A percentile compares a stretch with the other conserved stretches of the same genome.
Conservation (phyloP, 2,329 filamentous ascomycete species). For the Macrophomina phaseolina region DNA sequence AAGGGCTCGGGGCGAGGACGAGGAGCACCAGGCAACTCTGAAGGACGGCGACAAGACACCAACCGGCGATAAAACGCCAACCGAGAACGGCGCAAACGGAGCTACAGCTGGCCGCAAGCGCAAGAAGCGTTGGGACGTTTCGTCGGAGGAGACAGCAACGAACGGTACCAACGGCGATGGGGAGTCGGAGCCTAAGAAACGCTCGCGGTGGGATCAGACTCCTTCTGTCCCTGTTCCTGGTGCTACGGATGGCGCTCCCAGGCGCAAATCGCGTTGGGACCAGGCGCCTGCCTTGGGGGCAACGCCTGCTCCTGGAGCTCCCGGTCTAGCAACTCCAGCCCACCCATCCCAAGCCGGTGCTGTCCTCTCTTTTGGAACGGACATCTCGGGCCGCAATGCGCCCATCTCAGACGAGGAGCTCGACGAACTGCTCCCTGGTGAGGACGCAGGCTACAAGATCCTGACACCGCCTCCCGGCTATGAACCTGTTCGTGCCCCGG, state of each 20-base stretch:
- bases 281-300: slow-evolving; percentile 74
- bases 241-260: slow-evolving; percentile 53
- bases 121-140: slow-evolving; percentile 94
- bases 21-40: slow-evolving; percentile 75
- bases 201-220: slow-evolving; percentile 87
- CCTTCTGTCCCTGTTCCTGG: slow-evolving; percentile 60
- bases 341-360: slow-evolving; percentile 68
- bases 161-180: slow-evolving; percentile 38
- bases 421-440: slow-evolving; percentile 78
- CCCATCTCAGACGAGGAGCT: slow-evolving; percentile 92
- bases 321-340: slow-evolving; percentile 78
- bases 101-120: slow-evolving; percentile 69
- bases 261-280: slow-evolving; percentile 89
- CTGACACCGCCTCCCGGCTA: slow-evolving; percentile 91
- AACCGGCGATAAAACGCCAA: slow-evolving; percentile 1
- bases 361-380: slow-evolving; percentile 75
- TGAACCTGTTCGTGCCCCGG: slow-evolving; percentile 73
- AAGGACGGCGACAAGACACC: slow-evolving; percentile 67
- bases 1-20: slow-evolving; percentile 64
- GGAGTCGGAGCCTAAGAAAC: slow-evolving; percentile 58
- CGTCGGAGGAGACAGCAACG: slow-evolving; percentile 61
- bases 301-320: slow-evolving; percentile 70
- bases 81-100: slow-evolving; percentile 72
- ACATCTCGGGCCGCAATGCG: slow-evolving; percentile 79
- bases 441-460: slow-evolving; percentile 86